phyloP scores from a whole-genome alignment of 2,329 filamentous ascomycete genomes.

The Fusarium domesticum region DNA sequence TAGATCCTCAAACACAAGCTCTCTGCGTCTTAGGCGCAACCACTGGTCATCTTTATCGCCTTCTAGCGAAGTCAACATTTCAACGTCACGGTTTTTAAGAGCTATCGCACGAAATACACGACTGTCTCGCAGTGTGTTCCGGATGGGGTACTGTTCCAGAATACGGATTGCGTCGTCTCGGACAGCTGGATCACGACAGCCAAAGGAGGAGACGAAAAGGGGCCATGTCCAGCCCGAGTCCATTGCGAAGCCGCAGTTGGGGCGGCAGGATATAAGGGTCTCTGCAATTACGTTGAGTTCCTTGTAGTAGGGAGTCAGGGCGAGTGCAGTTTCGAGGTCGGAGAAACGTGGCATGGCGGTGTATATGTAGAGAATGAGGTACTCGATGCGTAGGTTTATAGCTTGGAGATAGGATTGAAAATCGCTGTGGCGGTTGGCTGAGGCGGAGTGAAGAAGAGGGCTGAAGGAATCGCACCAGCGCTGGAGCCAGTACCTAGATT shows the following conservation, averaged over 20 bases:
- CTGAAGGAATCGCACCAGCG: slow-evolving; percentile 40
- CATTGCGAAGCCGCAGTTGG: slow-evolving; percentile 43
- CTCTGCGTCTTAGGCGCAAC: slow-evolving; percentile 37
- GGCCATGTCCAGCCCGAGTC: slow-evolving; percentile 47
- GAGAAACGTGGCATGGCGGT: slow-evolving; percentile 39
- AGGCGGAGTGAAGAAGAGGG: slow-evolving; percentile 32
- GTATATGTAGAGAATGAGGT: slow-evolving; percentile 41
- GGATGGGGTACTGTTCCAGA: slow-evolving; percentile 39
- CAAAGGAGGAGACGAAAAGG: slow-evolving; percentile 41
- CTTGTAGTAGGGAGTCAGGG: slow-evolving; percentile 41
- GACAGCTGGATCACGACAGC: slow-evolving; percentile 39
- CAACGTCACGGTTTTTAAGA: slow-evolving; percentile 37
- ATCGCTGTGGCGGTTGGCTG: slow-evolving; percentile 24
- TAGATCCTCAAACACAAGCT: slow-evolving; percentile 40
- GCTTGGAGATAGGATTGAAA: slow-evolving; percentile 33
- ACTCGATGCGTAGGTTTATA: slow-evolving; percentile 43
- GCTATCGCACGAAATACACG: slow-evolving; percentile 40
- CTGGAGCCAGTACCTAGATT: slow-evolving; percentile 39
- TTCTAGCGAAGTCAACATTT: slow-evolving; percentile 32
- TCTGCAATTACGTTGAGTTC: slow-evolving; percentile 41
- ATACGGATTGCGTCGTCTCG: slow-evolving; percentile 41
- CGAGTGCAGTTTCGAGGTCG: slow-evolving; percentile 34
- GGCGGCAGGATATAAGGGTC: slow-evolving; percentile 35
- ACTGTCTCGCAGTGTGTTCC: slow-evolving; percentile 44
- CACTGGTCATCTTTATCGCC: slow-evolving; percentile 38